These are phyloP conservation scores for Gynostemma pentaphyllum DNA, from an alignment of 306 rosid genomes.

Conservation along the genomic window DNA sequence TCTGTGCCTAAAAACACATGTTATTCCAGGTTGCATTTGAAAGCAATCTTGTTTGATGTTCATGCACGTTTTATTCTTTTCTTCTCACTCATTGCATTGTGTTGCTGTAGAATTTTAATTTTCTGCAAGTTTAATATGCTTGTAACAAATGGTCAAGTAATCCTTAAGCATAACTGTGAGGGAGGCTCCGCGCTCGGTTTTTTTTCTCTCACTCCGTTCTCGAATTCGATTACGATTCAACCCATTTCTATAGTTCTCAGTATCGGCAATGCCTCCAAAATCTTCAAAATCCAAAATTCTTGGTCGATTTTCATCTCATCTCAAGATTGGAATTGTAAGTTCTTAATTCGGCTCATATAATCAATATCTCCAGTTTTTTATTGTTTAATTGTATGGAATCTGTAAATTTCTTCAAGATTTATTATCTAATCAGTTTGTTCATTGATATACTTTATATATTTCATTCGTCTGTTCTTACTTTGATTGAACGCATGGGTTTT, in stretches of 20 bases:
- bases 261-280: constrained; percentile 67
- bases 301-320: constrained; percentile 91
- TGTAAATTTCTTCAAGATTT: background rate
- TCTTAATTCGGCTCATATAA: background rate
- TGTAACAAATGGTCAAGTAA: constrained; percentile 4
- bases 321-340: constrained; percentile 81
- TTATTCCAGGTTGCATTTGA: background rate
- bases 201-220: background rate
- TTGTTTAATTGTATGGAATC: background rate
- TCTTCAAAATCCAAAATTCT: constrained; percentile 69
- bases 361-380: background rate
- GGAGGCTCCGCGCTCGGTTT: too few relatives aligned
- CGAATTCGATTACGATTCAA: background rate
- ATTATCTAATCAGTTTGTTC: background rate
- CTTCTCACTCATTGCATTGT: background rate
- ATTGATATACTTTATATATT: too few relatives aligned
- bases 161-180: too few relatives aligned
- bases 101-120: background rate
- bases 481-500: too few relatives aligned
- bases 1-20: background rate
- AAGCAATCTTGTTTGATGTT: background rate
- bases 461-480: background rate
- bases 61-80: background rate
- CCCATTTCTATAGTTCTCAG: background rate
- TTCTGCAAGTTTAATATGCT: background rate